These are phyloP conservation scores for Aureobasidium mangrovei DNA, from an alignment of 2,329 filamentous ascomycete species.

Conservation along the genomic window DNA sequence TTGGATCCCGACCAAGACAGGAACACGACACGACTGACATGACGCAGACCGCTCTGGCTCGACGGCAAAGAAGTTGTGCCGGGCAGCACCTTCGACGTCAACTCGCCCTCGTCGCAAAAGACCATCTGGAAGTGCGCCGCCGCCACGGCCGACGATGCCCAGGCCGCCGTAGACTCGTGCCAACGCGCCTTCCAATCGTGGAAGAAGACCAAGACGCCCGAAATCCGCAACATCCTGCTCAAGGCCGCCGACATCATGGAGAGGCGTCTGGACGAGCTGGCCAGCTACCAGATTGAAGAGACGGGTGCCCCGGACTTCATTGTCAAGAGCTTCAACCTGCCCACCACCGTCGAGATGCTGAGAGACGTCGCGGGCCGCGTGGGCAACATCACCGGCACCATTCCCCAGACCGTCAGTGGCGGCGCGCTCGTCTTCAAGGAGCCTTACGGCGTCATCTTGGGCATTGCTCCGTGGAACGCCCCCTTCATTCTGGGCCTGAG, in stretches of 20 bases:
- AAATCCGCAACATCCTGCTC: constrained; percentile 61
- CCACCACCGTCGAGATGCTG: constrained; percentile 36
- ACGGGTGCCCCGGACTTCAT: constrained; percentile 42
- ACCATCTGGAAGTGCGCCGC: constrained; percentile 48
- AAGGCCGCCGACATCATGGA: constrained; percentile 59
- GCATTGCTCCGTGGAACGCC: constrained; percentile 73
- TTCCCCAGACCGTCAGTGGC: constrained; percentile 40
- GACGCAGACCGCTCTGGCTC: constrained; percentile 38
- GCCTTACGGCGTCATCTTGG: constrained; percentile 69
- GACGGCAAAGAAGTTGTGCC: constrained; percentile 41
- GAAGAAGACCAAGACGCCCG: constrained; percentile 51
- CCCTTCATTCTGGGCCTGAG: constrained; percentile 43
- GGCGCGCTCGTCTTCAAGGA: constrained; percentile 61
- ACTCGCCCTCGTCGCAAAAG: constrained; percentile 47
- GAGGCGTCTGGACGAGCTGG: constrained; percentile 51
- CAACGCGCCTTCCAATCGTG: constrained; percentile 61
- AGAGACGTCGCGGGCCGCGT: constrained; percentile 46
- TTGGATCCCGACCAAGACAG: too few species aligned
- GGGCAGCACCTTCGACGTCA: constrained; percentile 45
- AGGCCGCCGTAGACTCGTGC: constrained; percentile 51
- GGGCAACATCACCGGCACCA: constrained; percentile 38
- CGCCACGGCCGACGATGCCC: constrained; percentile 47
- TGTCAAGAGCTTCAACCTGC: constrained; percentile 32
- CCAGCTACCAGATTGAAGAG: constrained; percentile 50
- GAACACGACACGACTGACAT: background rate